These are phyloP conservation scores for barrel medic (Medicago truncatula) DNA, from an alignment of 306 rosid genomes.

Conservation along the genomic window DNA sequence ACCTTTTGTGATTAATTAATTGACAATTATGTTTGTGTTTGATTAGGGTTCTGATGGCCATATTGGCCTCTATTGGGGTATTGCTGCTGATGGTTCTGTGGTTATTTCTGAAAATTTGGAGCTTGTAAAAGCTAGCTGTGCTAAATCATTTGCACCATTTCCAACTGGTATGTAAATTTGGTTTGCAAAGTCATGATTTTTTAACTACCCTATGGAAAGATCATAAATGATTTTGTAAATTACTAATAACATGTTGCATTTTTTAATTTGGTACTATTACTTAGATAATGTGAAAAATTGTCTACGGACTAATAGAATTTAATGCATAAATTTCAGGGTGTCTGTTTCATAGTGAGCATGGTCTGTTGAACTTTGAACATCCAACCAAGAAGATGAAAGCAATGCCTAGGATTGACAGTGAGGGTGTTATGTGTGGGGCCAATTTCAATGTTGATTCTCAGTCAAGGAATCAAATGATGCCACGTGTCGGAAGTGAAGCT, in stretches of 20 bases:
- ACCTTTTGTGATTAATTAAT: neutral
- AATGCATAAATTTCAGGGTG: constrained; percentile 63
- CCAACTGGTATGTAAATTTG: constrained; percentile 66
- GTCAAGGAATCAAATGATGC: constrained; percentile 67
- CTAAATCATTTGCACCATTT: constrained; percentile 93
- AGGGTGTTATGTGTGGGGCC: constrained; percentile 95
- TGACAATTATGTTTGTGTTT: constrained; percentile 26
- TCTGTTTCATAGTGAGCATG: constrained; percentile 87
- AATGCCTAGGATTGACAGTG: constrained; percentile 93
- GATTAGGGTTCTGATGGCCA: constrained; percentile 74
- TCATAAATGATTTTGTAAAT: neutral
- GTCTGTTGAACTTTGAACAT: constrained; percentile 82
- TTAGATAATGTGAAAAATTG: neutral
- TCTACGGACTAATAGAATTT: neutral
- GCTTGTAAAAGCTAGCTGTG: constrained; percentile 78
- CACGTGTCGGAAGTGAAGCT: constrained; percentile 99
- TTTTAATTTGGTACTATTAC: neutral
- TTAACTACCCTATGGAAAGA: neutral
- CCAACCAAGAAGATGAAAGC: constrained; percentile 92
- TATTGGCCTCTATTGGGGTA: constrained; percentile 79
- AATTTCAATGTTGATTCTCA: constrained; percentile 84
- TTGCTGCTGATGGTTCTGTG: constrained; percentile 80
- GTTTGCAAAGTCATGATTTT: neutral
- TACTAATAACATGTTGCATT: neutral
- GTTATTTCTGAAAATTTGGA: constrained; percentile 78